phyloP scores from a whole-genome alignment of 106 monocot genomes.

The Triglochin maritima region DNA sequence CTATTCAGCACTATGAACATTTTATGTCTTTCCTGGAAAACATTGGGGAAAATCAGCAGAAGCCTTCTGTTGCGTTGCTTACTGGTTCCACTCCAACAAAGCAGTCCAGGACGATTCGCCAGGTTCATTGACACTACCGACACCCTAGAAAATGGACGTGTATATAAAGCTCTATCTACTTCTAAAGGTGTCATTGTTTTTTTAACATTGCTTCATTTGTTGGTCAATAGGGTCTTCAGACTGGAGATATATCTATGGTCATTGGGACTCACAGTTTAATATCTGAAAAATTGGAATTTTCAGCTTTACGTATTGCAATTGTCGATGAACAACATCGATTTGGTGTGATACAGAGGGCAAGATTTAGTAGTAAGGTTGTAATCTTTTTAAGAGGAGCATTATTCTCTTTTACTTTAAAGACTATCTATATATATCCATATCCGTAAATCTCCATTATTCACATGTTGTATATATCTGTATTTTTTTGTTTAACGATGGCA shows the following conservation, averaged over 20 bases:
- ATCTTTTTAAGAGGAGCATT: not conserved
- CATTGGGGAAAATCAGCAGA: slow-evolving; percentile 27
- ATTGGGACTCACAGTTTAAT: slow-evolving; percentile 96
- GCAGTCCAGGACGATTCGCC: slow-evolving; percentile 47
- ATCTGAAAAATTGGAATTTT: slow-evolving; percentile 83
- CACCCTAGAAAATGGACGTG: no score
- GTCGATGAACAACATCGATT: slow-evolving; percentile 98
- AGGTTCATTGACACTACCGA: slow-evolving; percentile 12
- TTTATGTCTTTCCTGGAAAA: slow-evolving; percentile 55
- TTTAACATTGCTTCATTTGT: not conserved
- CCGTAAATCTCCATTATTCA: no score
- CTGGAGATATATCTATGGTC: slow-evolving; percentile 70
- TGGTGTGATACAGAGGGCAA: slow-evolving; percentile 95
- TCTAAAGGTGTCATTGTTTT: no score
- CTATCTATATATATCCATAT: not conserved
- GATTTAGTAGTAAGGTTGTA: slow-evolving; percentile 86
- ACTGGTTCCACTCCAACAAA: slow-evolving; percentile 80
- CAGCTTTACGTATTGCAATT: slow-evolving; percentile 76
- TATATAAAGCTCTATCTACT: no score
- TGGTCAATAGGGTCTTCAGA: slow-evolving; percentile 60
- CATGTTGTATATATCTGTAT: no score
- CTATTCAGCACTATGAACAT: slow-evolving; percentile 78
- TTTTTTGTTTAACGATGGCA: no score
- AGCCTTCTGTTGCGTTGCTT: slow-evolving; percentile 67
- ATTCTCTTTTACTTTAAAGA: not conserved